These are phyloP conservation scores for Arachnomyces sp. DNA, from an alignment of 2,329 filamentous ascomycete genomes.

Conservation along the genomic window DNA sequence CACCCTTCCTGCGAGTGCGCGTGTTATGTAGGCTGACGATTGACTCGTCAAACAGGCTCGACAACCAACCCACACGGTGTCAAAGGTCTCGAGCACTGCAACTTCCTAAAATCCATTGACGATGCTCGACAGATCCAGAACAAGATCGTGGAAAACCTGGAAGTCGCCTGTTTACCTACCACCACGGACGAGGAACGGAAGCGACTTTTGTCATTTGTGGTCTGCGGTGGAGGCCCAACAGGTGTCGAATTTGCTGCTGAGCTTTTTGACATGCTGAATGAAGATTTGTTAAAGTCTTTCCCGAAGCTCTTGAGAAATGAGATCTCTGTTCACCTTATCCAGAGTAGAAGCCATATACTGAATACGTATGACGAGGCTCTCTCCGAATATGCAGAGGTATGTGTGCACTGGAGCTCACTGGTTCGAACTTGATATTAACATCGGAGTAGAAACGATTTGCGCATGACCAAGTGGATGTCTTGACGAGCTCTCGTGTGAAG, in stretches of 20 bases:
- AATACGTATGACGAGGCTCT: conserved; percentile 97
- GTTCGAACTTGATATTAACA: conserved; percentile 7
- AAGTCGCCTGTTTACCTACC: conserved; percentile 84
- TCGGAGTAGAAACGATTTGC: conserved; percentile 60
- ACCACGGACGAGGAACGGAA: conserved; percentile 80
- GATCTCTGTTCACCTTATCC: conserved; percentile 94
- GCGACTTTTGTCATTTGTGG: conserved; percentile 85
- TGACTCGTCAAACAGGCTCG: conserved; percentile 46
- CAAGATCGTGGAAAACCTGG: conserved; percentile 78
- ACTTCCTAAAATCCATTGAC: conserved; percentile 90
- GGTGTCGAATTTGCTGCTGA: conserved; percentile 97
- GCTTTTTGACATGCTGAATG: conserved; percentile 90
- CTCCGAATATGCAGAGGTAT: conserved; percentile 75
- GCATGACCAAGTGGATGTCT: conserved; percentile 81
- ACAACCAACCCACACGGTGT: conserved; percentile 93
- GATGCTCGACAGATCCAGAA: conserved; percentile 88
- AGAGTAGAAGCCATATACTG: conserved; percentile 86
- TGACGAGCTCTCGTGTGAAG: conserved; percentile 88
- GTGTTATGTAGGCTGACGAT: conserved; percentile 7
- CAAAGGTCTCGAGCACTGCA: conserved; percentile 84
- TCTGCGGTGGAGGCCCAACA: conserved; percentile 89
- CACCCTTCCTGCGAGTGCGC: neutral
- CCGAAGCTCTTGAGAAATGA: conserved; percentile 89
- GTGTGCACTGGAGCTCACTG: conserved; percentile 4
- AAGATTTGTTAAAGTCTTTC: conserved; percentile 77